A percentile compares a stretch with the other conserved stretches of the same genome.
These are phyloP conservation scores for Cairneyella variabilis DNA, from an alignment of 495 filamentous ascomycete species.

Conservation along the genomic window DNA sequence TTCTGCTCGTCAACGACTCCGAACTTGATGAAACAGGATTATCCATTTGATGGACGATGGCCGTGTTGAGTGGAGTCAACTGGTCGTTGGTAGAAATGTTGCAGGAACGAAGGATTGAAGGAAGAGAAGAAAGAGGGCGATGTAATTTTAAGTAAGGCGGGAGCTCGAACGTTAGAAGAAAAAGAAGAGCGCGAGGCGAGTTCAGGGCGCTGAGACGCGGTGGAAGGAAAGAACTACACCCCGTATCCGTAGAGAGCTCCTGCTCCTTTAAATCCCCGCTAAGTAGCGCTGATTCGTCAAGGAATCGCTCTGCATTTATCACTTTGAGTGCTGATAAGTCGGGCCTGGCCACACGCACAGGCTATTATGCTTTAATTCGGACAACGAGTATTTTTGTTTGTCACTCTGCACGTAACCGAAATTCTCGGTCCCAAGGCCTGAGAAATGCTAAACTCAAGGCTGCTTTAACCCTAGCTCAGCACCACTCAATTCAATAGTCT, in stretches of 20 bases:
- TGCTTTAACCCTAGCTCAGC: background rate
- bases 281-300: conserved; percentile 14
- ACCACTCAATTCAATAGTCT: background rate
- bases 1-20: conserved; percentile 20
- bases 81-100: background rate
- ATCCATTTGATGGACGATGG: conserved; percentile 9
- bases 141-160: background rate
- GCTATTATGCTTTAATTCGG: conserved; percentile 19
- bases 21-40: conserved; percentile 13
- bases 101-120: background rate
- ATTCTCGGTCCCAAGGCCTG: conserved; percentile 2
- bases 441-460: background rate
- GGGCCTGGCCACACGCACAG: conserved; percentile 16
- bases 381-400: conserved; percentile 15
- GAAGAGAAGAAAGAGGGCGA: conserved; percentile 3
- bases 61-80: background rate
- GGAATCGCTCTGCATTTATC: conserved; percentile 17
- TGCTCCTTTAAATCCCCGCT: conserved; percentile 18
- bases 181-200: background rate
- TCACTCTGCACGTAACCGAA: conserved; percentile 16
- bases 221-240: background rate
- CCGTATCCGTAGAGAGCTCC: background rate
- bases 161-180: background rate
- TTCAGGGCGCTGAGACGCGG: conserved; percentile 2
- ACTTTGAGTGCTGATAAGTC: conserved; percentile 17